Conservation (phyloP, 306 rosid genomes). For the Dicorynia guianensis region DNA sequence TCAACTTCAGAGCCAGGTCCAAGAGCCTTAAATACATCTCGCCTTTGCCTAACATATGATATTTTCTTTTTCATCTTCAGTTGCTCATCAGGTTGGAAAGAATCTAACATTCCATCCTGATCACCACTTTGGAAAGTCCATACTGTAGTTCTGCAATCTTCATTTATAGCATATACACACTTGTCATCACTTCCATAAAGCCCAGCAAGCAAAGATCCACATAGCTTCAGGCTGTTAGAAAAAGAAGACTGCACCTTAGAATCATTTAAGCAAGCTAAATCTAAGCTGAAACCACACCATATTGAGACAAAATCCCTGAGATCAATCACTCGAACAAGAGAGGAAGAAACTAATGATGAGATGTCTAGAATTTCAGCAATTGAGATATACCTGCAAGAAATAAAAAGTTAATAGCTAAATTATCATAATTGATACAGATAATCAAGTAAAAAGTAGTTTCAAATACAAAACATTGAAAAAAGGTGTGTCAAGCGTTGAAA, state of each 20-base stretch:
- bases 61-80: constrained; percentile 81
- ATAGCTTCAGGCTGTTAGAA: constrained; percentile 61
- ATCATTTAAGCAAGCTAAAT: constrained; percentile 56
- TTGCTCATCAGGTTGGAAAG: constrained; percentile 82
- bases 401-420: background rate
- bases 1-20: constrained; percentile 79
- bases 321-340: constrained; percentile 68
- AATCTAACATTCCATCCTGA: constrained; percentile 70
- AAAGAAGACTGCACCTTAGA: constrained; percentile 43
- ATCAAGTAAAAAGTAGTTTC: background rate
- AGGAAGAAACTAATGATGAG: constrained; percentile 67
- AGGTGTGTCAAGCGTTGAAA: constrained; percentile 18
- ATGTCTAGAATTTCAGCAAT: constrained; percentile 77
- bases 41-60: constrained; percentile 63
- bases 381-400: constrained; percentile 74
- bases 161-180: constrained; percentile 71
- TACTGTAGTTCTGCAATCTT: constrained; percentile 86
- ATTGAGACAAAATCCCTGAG: constrained; percentile 73
- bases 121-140: constrained; percentile 77
- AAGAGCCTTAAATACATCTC: constrained; percentile 67
- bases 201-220: constrained; percentile 70
- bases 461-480: constrained; percentile 25
- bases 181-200: constrained; percentile 55
- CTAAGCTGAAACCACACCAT: constrained; percentile 74
- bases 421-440: background rate